phyloP scores from a whole-genome alignment of 2,329 filamentous ascomycete genomes.

The Ceratocystis variospora region DNA sequence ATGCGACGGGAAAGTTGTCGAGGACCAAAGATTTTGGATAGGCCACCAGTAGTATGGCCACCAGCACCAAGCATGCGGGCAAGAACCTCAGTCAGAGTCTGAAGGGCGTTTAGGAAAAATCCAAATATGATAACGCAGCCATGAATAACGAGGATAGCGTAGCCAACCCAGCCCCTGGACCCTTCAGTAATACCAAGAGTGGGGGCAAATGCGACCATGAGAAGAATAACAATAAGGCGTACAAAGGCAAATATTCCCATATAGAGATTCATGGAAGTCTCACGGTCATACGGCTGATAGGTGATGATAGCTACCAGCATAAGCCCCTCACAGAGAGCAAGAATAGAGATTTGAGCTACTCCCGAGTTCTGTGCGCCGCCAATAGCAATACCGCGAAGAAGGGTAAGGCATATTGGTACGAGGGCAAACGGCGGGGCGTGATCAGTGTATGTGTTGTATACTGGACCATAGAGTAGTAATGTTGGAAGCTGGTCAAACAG shows the following conservation, averaged over 20 bases:
- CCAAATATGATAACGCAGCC: constrained; percentile 74
- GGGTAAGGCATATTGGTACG: constrained; percentile 70
- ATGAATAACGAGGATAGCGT: constrained; percentile 76
- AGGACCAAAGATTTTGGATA: constrained; percentile 84
- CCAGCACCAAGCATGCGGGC: constrained; percentile 74
- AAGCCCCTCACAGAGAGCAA: constrained; percentile 90
- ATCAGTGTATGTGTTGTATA: constrained; percentile 97
- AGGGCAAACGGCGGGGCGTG: constrained; percentile 82
- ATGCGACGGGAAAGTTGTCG: constrained; percentile 68
- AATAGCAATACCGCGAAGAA: constrained; percentile 77
- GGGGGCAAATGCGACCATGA: constrained; percentile 75
- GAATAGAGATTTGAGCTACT: constrained; percentile 78
- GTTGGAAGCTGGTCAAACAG: constrained; percentile 90
- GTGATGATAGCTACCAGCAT: constrained; percentile 75
- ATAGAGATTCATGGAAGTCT: constrained; percentile 95
- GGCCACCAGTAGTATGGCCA: constrained; percentile 64
- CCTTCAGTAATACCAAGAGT: constrained; percentile 65
- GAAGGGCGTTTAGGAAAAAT: constrained; percentile 82
- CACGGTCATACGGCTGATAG: constrained; percentile 76
- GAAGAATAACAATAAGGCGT: constrained; percentile 59
- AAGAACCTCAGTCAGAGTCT: constrained; percentile 78
- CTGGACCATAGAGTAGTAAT: constrained; percentile 73
- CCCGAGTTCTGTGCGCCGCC: constrained; percentile 87
- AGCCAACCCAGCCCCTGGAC: constrained; percentile 87
- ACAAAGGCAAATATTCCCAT: constrained; percentile 72